Evolutionary conservation across 495 filamentous ascomycete genomes (phyloP).

Genomic region (Haplographium delicatum): DNA sequence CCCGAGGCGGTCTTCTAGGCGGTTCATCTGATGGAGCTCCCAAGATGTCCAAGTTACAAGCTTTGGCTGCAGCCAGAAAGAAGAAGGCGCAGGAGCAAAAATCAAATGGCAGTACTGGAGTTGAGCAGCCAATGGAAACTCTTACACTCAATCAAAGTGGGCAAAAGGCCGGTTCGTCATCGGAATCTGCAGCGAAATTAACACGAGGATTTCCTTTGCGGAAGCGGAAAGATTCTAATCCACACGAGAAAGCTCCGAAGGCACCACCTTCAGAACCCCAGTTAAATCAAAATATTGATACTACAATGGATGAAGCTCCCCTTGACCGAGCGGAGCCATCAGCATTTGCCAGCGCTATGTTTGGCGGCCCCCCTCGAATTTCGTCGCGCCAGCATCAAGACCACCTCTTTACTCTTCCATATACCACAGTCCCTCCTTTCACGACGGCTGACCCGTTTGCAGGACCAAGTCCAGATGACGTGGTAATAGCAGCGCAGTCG

Average conservation of each 20-base stretch:
- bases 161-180: neutral
- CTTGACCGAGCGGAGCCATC: slow-evolving; percentile 44
- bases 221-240: slow-evolving; percentile 26
- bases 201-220: slow-evolving; percentile 18
- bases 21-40: slow-evolving; percentile 54
- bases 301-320: slow-evolving; percentile 6
- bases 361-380: slow-evolving; percentile 30
- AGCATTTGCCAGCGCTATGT: slow-evolving; percentile 63
- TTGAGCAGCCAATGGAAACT: slow-evolving; percentile 26
- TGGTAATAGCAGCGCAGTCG: slow-evolving; percentile 79
- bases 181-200: neutral
- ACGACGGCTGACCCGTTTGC: slow-evolving; percentile 58
- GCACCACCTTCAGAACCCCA: neutral
- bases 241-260: slow-evolving; percentile 16
- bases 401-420: slow-evolving; percentile 40
- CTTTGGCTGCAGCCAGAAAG: slow-evolving; percentile 78
- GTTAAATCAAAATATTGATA: neutral
- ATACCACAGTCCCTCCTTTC: slow-evolving; percentile 35
- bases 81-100: slow-evolving; percentile 74
- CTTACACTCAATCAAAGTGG: slow-evolving; percentile 1
- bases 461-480: slow-evolving; percentile 91
- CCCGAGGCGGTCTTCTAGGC: slow-evolving; percentile 65
- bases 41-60: slow-evolving; percentile 89
- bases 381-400: slow-evolving; percentile 14
- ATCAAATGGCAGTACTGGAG: slow-evolving; percentile 28